A percentile compares a stretch with the other conserved stretches of the same genome.
Conservation (phyloP, 208 protist species). For the Leptomonas seymouri region DNA sequence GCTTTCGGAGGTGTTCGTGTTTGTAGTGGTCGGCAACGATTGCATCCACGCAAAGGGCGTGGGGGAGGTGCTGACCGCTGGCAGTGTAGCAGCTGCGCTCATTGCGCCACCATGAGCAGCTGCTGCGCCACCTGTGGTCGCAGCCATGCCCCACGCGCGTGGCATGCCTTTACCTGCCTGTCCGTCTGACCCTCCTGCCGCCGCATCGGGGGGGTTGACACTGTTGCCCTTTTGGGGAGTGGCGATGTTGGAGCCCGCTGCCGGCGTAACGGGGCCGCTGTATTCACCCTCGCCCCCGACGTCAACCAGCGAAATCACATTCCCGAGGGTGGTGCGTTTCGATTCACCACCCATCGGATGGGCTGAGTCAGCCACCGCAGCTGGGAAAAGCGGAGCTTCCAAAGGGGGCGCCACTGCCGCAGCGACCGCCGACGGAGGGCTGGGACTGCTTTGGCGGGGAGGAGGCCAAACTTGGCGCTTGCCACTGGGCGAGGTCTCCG, state of each 20-base stretch:
- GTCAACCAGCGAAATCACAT: constrained; percentile 14
- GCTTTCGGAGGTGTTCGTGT: neutral
- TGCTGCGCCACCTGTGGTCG: neutral
- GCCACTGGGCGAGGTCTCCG: neutral
- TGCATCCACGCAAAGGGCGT: constrained; percentile 16
- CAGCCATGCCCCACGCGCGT: constrained; percentile 10
- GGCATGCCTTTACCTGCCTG: neutral
- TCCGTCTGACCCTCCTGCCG: neutral
- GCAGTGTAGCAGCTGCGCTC: constrained; percentile 1
- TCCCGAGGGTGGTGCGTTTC: constrained; percentile 11
- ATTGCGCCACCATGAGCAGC: neutral
- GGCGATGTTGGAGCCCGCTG: neutral
- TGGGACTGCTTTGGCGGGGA: neutral
- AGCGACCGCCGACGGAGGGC: neutral
- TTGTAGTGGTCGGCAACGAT: constrained; percentile 1
- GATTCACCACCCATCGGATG: neutral
- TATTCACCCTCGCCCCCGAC: constrained; percentile 4
- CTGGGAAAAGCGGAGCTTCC: neutral
- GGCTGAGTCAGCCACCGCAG: neutral
- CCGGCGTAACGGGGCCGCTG: neutral
- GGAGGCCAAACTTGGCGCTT: neutral
- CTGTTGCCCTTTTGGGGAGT: neutral
- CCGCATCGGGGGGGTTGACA: too few relatives aligned
- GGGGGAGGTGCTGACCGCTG: constrained; percentile 2
- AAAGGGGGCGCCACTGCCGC: neutral